Conservation (phyloP, 2,329 filamentous ascomycete species). For the Parafenestella ontariensis region DNA sequence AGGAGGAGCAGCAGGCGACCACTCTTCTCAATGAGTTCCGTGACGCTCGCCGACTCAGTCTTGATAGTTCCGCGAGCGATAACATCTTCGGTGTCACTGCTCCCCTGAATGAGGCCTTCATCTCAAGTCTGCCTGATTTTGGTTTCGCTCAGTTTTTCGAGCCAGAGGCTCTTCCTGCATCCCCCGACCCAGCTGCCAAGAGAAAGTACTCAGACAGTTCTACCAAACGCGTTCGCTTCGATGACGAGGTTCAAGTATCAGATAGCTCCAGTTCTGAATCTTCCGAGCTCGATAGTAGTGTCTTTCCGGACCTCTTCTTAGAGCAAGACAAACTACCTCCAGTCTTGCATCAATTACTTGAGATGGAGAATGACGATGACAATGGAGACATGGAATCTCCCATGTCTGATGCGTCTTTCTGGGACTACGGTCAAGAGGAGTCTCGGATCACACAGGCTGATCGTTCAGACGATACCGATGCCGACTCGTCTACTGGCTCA, state of each 20-base stretch:
- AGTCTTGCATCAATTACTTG: constrained; percentile 74
- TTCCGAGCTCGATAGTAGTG: constrained; percentile 66
- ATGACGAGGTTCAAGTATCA: constrained; percentile 68
- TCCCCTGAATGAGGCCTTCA: constrained; percentile 33
- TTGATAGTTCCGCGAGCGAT: constrained; percentile 43
- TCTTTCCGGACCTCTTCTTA: constrained; percentile 81
- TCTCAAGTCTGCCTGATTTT: constrained; percentile 36
- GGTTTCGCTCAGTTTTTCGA: constrained; percentile 48
- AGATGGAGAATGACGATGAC: constrained; percentile 57
- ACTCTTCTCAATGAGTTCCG: constrained; percentile 40
- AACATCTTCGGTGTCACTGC: constrained; percentile 43
- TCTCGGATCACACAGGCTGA: constrained; percentile 46
- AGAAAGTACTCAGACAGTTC: constrained; percentile 50
- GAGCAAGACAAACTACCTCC: constrained; percentile 77
- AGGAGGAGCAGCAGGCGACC: constrained; percentile 40
- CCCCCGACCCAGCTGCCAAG: constrained; percentile 43
- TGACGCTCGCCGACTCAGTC: constrained; percentile 44
- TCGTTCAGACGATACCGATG: constrained; percentile 37
- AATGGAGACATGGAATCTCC: constrained; percentile 56
- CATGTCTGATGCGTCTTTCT: constrained; percentile 60
- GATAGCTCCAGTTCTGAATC: constrained; percentile 60
- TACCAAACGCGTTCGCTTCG: constrained; percentile 75
- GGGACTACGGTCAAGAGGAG: constrained; percentile 65
- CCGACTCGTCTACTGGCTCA: constrained; percentile 56
- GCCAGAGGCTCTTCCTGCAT: constrained; percentile 52